These are phyloP conservation scores for Pichia sp. DNA, from an alignment of 1,139 yeast species.

Conservation along the genomic window DNA sequence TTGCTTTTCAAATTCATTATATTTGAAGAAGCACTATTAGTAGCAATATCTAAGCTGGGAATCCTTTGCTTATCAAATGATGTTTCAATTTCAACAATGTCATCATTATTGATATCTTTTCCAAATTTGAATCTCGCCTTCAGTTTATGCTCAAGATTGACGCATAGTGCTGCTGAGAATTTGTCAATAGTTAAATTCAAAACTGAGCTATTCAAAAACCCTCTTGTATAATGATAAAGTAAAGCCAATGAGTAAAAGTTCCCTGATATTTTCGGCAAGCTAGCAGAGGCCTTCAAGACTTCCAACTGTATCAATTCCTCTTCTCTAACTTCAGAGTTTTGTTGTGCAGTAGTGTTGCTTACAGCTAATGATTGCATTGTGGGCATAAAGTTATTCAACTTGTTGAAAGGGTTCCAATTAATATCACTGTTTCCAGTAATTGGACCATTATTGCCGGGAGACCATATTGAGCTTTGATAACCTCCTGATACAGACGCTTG, in stretches of 20 bases:
- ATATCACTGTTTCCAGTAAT: neutral
- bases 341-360: no score
- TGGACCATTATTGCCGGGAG: constrained; percentile 1
- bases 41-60: no score
- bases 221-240: constrained; percentile 21
- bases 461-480: constrained; percentile 15
- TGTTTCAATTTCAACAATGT: constrained; percentile 24
- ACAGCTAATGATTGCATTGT: no score
- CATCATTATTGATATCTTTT: constrained; percentile 40
- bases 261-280: constrained; percentile 16
- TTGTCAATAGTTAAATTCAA: constrained; percentile 35
- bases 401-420: no score
- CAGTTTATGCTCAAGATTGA: constrained; percentile 26
- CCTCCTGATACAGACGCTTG: no score
- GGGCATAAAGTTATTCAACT: no score
- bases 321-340: no score
- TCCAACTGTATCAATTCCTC: constrained; percentile 24
- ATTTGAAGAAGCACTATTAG: no score
- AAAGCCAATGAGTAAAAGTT: constrained; percentile 18
- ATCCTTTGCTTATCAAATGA: no score
- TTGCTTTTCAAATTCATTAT: no score
- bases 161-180: constrained; percentile 31
- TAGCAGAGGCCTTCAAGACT: constrained; percentile 18
- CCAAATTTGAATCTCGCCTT: constrained; percentile 37
- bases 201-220: constrained; percentile 12